Evolutionary conservation across 2,329 filamentous ascomycete genomes (phyloP).

Genomic region (Aspergillus sp.): DNA sequence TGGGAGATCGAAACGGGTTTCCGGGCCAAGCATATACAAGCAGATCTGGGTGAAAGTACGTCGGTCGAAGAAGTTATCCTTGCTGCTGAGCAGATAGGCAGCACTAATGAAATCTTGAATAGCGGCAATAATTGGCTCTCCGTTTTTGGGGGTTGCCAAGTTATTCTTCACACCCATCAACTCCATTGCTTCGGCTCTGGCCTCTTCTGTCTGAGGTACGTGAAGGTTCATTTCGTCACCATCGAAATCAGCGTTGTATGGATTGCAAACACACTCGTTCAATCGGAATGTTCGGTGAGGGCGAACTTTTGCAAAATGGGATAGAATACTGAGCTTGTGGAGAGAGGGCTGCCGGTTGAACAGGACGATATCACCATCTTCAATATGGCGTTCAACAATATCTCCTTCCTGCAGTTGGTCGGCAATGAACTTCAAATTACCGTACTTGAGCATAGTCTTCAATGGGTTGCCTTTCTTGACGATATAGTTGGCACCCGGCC

Average conservation of each 20-base stretch:
- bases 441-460: constrained; percentile 74
- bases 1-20: constrained; percentile 77
- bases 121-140: constrained; percentile 96
- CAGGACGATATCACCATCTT: constrained; percentile 92
- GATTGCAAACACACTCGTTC: constrained; percentile 97
- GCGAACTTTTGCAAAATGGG: constrained; percentile 87
- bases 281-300: constrained; percentile 95
- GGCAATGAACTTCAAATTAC: constrained; percentile 69
- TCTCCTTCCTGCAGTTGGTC: constrained; percentile 77
- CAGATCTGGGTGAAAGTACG: constrained; percentile 86
- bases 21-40: constrained; percentile 86
- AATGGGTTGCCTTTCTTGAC: constrained; percentile 69
- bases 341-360: constrained; percentile 98
- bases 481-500: constrained; percentile 86
- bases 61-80: constrained; percentile 89
- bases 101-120: constrained; percentile 99
- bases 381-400: constrained; percentile 88
- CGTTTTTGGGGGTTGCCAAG: constrained; percentile 91
- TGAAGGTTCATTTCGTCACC: constrained; percentile 99
- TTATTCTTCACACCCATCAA: constrained; percentile 99
- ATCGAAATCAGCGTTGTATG: constrained; percentile 98
- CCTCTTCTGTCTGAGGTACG: constrained; percentile 96
- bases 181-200: constrained; percentile 88
- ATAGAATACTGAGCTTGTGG: constrained; percentile 98
- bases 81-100: constrained; percentile 84